phyloP scores from a whole-genome alignment of 345 rosid genomes.

The Adansonia digitata region DNA sequence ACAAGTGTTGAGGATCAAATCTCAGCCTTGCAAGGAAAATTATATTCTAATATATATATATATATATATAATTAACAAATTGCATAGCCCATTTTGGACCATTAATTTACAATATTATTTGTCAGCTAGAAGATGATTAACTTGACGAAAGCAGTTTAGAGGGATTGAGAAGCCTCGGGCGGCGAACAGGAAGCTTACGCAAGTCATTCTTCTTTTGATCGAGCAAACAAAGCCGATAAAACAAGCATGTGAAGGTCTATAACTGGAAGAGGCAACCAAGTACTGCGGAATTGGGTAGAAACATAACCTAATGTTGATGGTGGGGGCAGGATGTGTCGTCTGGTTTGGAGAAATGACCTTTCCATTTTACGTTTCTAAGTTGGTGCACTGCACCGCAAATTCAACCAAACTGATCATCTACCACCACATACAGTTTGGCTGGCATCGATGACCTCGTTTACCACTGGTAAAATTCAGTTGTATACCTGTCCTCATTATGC shows the following conservation, averaged over 20 bases:
- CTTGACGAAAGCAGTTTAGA: not conserved
- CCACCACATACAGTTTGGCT: no score
- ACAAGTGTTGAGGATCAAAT: no score
- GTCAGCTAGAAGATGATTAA: not conserved
- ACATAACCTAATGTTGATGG: no score
- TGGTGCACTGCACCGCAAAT: no score
- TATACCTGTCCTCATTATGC: no score
- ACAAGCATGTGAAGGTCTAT: not conserved
- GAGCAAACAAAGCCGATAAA: not conserved
- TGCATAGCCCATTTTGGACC: no score
- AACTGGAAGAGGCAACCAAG: not conserved
- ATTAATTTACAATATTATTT: not conserved
- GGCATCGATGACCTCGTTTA: no score
- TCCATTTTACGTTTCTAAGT: not conserved
- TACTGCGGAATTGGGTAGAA: not conserved
- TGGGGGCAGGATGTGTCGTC: not conserved
- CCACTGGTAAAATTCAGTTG: no score
- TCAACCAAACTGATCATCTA: no score
- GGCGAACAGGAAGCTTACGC: constrained; percentile 1
- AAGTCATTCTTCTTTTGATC: not conserved
- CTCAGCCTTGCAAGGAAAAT: no score
- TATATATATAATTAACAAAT: no score
- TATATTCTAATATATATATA: no score
- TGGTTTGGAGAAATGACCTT: not conserved
- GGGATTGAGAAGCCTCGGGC: not conserved